Percentiles rank a stretch among this genome's conserved stretches.
Conservation (phyloP, 2,329 filamentous ascomycete genomes). For the Fusarium euwallaceae region DNA sequence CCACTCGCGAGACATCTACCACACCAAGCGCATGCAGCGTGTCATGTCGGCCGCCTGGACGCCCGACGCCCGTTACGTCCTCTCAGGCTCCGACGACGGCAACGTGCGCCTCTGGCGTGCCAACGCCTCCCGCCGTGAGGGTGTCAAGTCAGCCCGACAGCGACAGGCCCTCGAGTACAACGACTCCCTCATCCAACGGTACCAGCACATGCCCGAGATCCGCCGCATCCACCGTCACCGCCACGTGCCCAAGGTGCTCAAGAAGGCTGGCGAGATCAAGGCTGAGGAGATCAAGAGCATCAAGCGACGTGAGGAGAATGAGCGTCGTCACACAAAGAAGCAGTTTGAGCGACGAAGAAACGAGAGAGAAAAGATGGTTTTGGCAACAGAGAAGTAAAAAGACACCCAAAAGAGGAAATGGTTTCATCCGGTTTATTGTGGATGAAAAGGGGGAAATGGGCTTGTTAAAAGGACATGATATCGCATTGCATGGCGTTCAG, state of each 20-base stretch:
- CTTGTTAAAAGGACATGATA: slow-evolving; percentile 37
- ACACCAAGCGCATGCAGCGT: slow-evolving; percentile 97
- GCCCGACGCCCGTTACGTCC: slow-evolving; percentile 88
- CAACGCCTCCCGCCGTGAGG: slow-evolving; percentile 84
- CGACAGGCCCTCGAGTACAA: slow-evolving; percentile 94
- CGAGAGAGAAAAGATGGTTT: slow-evolving; percentile 93
- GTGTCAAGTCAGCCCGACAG: slow-evolving; percentile 87
- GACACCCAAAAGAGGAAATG: slow-evolving; percentile 20
- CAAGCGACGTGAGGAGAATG: slow-evolving; percentile 94
- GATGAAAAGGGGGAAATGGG: slow-evolving; percentile 28
- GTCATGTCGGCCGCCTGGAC: slow-evolving; percentile 90
- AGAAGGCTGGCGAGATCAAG: slow-evolving; percentile 98
- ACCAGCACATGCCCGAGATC: slow-evolving; percentile 96
- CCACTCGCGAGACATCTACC: slow-evolving; percentile 92
- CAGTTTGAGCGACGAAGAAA: slow-evolving; percentile 78
- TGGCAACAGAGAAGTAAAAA: slow-evolving; percentile 72
- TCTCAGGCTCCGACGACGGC: slow-evolving; percentile 94
- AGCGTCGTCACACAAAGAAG: slow-evolving; percentile 90
- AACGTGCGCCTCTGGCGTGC: slow-evolving; percentile 90
- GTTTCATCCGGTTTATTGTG: slow-evolving; percentile 10
- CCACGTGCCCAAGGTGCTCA: slow-evolving; percentile 91
- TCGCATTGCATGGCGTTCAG: slow-evolving; percentile 54
- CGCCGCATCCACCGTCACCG: slow-evolving; percentile 90
- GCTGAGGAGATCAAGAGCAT: slow-evolving; percentile 86
- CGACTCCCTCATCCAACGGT: slow-evolving; percentile 83